Percentiles rank a stretch among this genome's conserved stretches.
These are phyloP conservation scores for Paramecium biaurelia DNA, from an alignment of 73 alveolate species.

Conservation along the genomic window DNA sequence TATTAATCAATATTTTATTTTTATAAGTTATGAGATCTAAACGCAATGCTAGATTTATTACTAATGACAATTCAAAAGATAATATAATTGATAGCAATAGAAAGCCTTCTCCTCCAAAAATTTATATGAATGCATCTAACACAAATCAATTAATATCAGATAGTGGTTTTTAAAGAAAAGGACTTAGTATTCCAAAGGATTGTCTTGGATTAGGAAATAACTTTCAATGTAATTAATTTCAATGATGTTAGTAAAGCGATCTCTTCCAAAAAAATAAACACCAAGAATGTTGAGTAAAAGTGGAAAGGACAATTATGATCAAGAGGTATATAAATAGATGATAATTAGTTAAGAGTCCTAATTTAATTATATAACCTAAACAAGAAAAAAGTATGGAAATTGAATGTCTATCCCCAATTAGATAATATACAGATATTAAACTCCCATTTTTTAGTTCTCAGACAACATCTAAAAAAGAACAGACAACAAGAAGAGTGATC, in stretches of 20 bases:
- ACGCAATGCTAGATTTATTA: background rate
- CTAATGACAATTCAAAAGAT: background rate
- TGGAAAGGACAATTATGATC: background rate
- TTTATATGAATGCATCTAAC: background rate
- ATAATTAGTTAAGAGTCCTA: background rate
- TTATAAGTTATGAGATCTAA: background rate
- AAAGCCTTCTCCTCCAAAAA: constrained; percentile 1
- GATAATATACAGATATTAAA: background rate
- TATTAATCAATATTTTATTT: background rate
- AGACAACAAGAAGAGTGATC: background rate
- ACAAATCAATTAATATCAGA: background rate
- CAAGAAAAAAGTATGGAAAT: background rate
- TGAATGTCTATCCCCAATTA: background rate
- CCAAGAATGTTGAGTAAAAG: background rate
- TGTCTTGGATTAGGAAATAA: background rate
- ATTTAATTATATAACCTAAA: background rate
- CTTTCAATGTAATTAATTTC: background rate
- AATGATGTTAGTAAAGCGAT: background rate
- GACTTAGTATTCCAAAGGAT: background rate
- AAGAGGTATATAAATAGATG: background rate
- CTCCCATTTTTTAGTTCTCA: background rate
- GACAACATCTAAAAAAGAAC: background rate
- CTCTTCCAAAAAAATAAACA: background rate
- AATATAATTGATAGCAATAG: background rate
- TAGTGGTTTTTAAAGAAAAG: background rate